Evolutionary conservation across 2,329 filamentous ascomycete genomes (phyloP), one percentile per base, ranked within the genome.

Genomic region (Aspergillus hiratsukae): DNA sequence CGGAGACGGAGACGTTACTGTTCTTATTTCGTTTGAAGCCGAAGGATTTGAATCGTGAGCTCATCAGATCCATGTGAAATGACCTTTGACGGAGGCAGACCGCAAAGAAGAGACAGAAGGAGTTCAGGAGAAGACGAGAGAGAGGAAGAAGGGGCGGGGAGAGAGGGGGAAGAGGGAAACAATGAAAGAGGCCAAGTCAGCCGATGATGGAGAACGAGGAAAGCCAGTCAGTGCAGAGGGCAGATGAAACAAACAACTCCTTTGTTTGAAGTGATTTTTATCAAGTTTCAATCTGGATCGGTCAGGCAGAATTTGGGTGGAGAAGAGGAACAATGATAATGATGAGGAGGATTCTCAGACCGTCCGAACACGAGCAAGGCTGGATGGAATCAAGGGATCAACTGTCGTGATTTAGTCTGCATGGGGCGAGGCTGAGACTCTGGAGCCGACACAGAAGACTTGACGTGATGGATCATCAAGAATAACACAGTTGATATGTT

Each of bases 1-100:
- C n/a, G 8, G 49, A 35, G 27, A 69, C 68, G 54, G 66, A 57
- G 55, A 63, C 58, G 55, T 61, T 54, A 45, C 66, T 79, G 72
- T 79, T 81, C 66, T 80, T 80, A 62, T 77, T 78, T 68, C 76
- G 73, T 72, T 78, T 78, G 69, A 80, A 80, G 69, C 71, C 74
- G 67, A 80, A 72, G 64, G 73, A 75, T 71, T 78, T 80, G 62
- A 81, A 75, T 66, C 77, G 75, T 69, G 77, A 76, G 73, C 73
- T 80, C 77, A 81, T 80, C 69, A 75, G 73, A 72, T 79, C 78
- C 72, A 78, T 75, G 66, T 66, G 64, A 58, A 14, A 57, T 57
- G 64, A 64, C 60, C 64, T 60, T 66, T 61, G 50, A 64, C 55
- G 60, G 56, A 51, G 59, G 55, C 49, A 46, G 58, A 29, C 54